Evolutionary conservation across 2,329 filamentous ascomycete species (phyloP).

Genomic region (Diaporthe caulivora): DNA sequence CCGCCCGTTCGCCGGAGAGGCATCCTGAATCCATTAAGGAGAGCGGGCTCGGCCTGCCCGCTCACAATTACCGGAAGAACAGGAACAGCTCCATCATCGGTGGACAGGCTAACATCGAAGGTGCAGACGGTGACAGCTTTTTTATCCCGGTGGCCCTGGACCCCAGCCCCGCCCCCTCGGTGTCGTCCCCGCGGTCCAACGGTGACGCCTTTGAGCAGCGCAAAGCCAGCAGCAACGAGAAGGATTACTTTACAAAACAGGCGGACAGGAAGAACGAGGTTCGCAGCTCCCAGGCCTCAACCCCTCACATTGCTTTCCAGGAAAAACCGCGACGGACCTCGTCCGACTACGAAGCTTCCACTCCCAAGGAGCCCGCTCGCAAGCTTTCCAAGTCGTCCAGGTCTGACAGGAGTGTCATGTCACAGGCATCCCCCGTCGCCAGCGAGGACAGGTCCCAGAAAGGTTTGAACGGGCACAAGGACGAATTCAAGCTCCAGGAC

Average conservation of each 20-base stretch:
- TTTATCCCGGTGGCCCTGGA: constrained; percentile 83
- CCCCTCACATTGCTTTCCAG: constrained; percentile 93
- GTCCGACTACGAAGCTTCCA: constrained; percentile 69
- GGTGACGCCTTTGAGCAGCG: constrained; percentile 61
- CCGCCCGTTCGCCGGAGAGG: constrained; percentile 68
- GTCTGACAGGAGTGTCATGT: constrained; percentile 50
- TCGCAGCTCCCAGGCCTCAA: constrained; percentile 63
- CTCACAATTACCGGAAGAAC: constrained; percentile 82
- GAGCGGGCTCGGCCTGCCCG: constrained; percentile 78
- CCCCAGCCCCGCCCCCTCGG: constrained; percentile 70
- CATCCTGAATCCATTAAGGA: constrained; percentile 56
- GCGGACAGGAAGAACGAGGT: constrained; percentile 59
- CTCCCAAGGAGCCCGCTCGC: constrained; percentile 62
- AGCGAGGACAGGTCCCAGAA: constrained; percentile 56
- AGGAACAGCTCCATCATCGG: constrained; percentile 77
- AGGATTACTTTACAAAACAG: constrained; percentile 71
- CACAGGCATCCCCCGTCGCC: constrained; percentile 46
- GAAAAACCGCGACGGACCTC: constrained; percentile 80
- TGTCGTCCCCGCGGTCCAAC: constrained; percentile 64
- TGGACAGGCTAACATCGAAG: constrained; percentile 50
- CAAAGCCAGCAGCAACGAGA: constrained; percentile 62
- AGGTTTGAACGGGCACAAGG: constrained; percentile 55
- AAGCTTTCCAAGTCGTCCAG: constrained; percentile 61
- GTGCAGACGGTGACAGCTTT: constrained; percentile 74
- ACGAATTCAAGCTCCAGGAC: constrained; percentile 84